Conservation (phyloP, 2,329 filamentous ascomycete species). For the Monosporascus sp. region DNA sequence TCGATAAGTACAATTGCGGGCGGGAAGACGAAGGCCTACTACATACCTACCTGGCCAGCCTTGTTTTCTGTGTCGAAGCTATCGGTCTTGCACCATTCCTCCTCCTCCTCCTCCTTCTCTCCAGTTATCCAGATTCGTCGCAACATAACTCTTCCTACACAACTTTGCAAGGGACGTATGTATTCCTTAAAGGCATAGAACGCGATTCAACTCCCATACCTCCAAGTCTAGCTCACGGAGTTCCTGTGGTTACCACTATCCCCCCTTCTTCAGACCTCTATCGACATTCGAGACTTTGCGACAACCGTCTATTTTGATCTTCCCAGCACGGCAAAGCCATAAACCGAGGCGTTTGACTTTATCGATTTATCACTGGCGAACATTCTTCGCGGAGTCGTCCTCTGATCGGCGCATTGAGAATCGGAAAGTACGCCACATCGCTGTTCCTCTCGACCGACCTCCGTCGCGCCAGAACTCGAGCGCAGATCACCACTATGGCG, state of each 20-base stretch:
- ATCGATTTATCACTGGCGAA: too few species aligned
- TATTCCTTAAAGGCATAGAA: too few species aligned
- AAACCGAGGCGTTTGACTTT: not conserved
- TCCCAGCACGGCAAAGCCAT: not conserved
- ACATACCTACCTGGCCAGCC: not conserved
- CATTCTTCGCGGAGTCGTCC: too few species aligned
- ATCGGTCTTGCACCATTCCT: not conserved
- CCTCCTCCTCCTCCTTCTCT: not conserved
- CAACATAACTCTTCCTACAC: not conserved
- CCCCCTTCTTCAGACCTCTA: not conserved
- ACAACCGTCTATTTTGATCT: not conserved
- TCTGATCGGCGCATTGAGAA: too few species aligned
- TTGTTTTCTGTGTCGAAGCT: not conserved
- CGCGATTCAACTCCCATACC: too few species aligned
- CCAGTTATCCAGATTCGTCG: not conserved
- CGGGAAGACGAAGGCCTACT: not conserved
- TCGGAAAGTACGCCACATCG: too few species aligned
- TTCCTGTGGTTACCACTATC: not conserved
- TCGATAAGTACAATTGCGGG: not conserved
- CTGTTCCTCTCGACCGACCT: not conserved
- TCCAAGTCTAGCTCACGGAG: too few species aligned
- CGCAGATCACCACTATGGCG: conserved; percentile 36
- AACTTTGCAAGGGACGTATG: too few species aligned
- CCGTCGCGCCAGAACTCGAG: not conserved
- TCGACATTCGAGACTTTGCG: not conserved